These are phyloP conservation scores for Apiotrichum mycotoxinovorans DNA, from an alignment of 1,284 basidiomycete species.

Conservation along the genomic window DNA sequence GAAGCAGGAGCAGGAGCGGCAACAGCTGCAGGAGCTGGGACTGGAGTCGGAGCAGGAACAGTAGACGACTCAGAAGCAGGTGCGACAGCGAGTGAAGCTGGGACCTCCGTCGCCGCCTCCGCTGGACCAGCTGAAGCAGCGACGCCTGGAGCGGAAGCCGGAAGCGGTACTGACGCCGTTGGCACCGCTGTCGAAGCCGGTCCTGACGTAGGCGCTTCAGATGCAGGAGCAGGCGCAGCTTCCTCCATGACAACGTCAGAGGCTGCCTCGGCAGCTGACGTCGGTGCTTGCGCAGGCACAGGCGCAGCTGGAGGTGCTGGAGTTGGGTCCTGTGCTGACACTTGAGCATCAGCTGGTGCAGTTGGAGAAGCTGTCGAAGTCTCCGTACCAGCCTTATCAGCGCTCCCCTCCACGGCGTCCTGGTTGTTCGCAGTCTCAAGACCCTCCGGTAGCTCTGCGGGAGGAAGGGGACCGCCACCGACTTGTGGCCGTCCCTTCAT, in stretches of 20 bases:
- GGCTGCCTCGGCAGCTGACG: no score
- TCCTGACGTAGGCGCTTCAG: background rate
- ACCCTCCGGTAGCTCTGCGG: background rate
- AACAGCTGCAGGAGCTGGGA: background rate
- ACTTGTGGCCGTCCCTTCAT: conserved; percentile 38
- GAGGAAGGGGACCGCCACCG: conserved; percentile 31
- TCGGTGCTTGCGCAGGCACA: no score
- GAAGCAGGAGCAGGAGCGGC: background rate
- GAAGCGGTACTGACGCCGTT: background rate
- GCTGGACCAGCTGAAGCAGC: no score
- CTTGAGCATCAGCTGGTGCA: no score
- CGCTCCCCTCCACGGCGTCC: no score
- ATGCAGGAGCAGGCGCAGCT: background rate
- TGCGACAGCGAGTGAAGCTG: no score
- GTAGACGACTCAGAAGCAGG: background rate
- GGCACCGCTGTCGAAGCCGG: background rate
- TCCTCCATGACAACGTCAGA: background rate
- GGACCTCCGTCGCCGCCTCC: no score
- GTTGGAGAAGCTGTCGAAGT: no score
- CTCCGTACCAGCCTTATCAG: no score
- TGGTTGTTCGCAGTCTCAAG: background rate
- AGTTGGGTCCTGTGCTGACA: no score
- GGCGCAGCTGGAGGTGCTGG: no score
- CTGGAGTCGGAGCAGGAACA: background rate
- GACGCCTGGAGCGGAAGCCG: no score